phyloP scores from a whole-genome alignment of 225 moss, liverwort and hornwort species.

The Physcomitrium patens region DNA sequence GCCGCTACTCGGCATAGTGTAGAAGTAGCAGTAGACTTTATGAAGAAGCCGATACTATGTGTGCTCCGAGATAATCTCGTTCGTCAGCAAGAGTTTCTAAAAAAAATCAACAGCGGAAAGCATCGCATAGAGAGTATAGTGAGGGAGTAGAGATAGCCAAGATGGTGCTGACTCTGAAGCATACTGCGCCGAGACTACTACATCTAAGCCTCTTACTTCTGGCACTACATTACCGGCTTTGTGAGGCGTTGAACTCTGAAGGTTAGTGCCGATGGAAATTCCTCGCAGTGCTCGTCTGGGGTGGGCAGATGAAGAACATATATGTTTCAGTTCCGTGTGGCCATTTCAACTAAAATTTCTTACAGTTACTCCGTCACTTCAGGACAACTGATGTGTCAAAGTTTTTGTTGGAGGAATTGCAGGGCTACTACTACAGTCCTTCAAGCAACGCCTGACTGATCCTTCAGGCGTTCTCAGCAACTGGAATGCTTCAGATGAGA shows the following conservation, averaged over 20 bases:
- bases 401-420: not conserved
- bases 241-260: constrained; percentile 37
- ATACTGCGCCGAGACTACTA: not conserved
- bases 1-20: too few species aligned
- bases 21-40: not conserved
- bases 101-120: not conserved
- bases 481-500: constrained; percentile 40
- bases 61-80: not conserved
- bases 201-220: constrained; percentile 16
- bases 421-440: constrained; percentile 41
- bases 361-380: too few species aligned
- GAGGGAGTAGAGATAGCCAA: not conserved
- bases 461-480: constrained; percentile 17
- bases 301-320: too few species aligned
- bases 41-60: not conserved
- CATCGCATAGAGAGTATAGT: not conserved
- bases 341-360: too few species aligned
- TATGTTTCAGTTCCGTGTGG: too few species aligned
- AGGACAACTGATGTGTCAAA: too few species aligned
- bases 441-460: constrained; percentile 36
- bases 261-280: constrained; percentile 21
- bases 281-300: too few species aligned
- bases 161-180: not conserved
- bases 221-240: not conserved
- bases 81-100: constrained; percentile 1